A percentile compares a stretch with the other conserved stretches of the same genome.
These are phyloP conservation scores for Puccinia coronata DNA, from an alignment of 1,284 basidiomycete genomes.

Conservation along the genomic window DNA sequence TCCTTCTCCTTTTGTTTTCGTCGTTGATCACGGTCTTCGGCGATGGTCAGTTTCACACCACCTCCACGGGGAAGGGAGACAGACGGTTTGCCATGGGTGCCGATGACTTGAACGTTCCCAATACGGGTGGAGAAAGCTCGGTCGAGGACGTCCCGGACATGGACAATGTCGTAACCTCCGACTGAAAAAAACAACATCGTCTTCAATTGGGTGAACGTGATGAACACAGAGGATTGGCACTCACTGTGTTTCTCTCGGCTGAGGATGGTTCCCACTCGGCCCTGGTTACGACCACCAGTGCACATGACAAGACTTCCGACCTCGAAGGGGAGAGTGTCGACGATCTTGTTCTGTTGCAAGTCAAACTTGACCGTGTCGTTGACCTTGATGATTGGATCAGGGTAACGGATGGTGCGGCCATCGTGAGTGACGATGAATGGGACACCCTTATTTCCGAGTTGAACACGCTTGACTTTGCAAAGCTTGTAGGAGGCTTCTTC, in stretches of 20 bases:
- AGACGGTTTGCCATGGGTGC: constrained; percentile 92
- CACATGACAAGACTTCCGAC: constrained; percentile 96
- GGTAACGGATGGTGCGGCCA: constrained; percentile 98
- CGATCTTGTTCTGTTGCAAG: constrained; percentile 90
- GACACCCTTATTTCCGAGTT: constrained; percentile 89
- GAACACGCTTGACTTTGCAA: constrained; percentile 89
- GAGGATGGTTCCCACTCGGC: constrained; percentile 90
- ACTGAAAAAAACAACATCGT: constrained; percentile 5
- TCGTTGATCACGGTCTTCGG: constrained; percentile 61
- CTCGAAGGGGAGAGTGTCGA: constrained; percentile 92
- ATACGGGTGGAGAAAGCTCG: constrained; percentile 73
- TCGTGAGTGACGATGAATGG: constrained; percentile 98
- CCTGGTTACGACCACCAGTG: constrained; percentile 99
- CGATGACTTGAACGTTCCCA: constrained; percentile 96
- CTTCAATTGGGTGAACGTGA: constrained; percentile 68
- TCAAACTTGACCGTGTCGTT: constrained; percentile 99
- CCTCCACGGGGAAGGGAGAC: constrained; percentile 97
- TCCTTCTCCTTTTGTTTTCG: constrained; percentile 53
- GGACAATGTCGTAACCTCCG: constrained; percentile 58
- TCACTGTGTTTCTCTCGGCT: constrained; percentile 85
- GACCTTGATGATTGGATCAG: constrained; percentile 90
- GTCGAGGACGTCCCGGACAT: constrained; percentile 93
- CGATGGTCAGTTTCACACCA: constrained; percentile 72
- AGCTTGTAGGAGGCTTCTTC: constrained; percentile 99
- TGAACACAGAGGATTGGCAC: constrained; percentile 73